Conservation (phyloP, 2,329 filamentous ascomycete genomes). For the Aspergillus luchuensis region DNA sequence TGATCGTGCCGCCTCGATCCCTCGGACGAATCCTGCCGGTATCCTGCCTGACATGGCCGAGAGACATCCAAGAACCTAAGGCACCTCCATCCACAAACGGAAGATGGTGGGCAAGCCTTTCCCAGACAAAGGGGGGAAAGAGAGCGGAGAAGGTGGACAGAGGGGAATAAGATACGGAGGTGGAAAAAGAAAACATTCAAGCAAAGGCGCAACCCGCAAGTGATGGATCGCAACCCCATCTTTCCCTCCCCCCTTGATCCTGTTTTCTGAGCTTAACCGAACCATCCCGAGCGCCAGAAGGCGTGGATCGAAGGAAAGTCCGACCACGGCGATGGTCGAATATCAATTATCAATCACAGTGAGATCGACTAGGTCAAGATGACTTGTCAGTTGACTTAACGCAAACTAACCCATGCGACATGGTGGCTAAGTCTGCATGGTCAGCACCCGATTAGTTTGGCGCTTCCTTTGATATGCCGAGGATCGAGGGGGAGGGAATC, state of each 20-base stretch:
- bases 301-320: background rate
- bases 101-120: background rate
- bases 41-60: constrained; percentile 8
- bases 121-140: background rate
- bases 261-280: background rate
- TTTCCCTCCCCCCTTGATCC: background rate
- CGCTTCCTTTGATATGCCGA: constrained; percentile 1
- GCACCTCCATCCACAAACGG: background rate
- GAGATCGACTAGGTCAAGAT: constrained; percentile 8
- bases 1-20: background rate
- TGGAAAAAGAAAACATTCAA: background rate
- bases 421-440: constrained; percentile 4
- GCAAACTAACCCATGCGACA: background rate
- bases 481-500: background rate
- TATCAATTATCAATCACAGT: constrained; percentile 8
- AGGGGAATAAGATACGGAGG: background rate
- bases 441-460: constrained; percentile 2
- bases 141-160: too few species aligned
- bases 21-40: constrained; percentile 6
- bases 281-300: background rate
- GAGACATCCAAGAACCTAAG: background rate
- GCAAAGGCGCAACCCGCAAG: background rate
- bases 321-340: background rate
- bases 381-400: constrained; percentile 13
- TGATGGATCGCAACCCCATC: background rate